Evolutionary conservation across 345 rosid species (phyloP), one percentile per base, ranked within the genome.

Genomic region (Syzygium aromaticum): DNA sequence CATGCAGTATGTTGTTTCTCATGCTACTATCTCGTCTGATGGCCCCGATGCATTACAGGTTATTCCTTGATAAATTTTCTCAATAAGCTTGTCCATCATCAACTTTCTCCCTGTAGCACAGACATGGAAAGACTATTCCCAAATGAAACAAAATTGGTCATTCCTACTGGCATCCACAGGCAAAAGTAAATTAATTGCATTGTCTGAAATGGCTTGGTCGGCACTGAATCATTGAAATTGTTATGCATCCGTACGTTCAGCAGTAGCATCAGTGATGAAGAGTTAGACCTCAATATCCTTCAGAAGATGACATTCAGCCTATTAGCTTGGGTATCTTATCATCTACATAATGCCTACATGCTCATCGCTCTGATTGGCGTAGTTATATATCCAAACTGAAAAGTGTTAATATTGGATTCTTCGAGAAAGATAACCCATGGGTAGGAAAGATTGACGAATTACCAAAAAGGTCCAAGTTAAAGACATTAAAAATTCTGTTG

Each of bases 1-100:
- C 84, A 95, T 96, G 99, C 98, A 97, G 51, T 97, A 97, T 89
- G 98, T 95, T 86, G 98, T 97, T 88, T 97, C 95, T 84, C 99
- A 96, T 87, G 99, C 99, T 67, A 91, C 90, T 67, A 94, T 96
- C 80, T 91, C 94, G 11, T 96, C 99, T 0, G 92, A 90, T 52
- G 98, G 95, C n/a, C 95, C 98, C 83, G 90, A 90, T 90, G 99
- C 99, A 19, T 90, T 92, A 59, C 98, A 96, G 95, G 98, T 73
- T 17, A 73, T 73, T 73, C 80, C 80, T 73, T 73, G 80, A 19
- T 33, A 73, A 61, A 93, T 86, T 11, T 22, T 28, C 3, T 19
- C 17, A 27, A 51, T n/a, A 43, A 63, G 80, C 46, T 73, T 28
- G 49, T 61, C 38, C 77, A 5, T 85, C 28, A 85, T n/a, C 56